A percentile compares a stretch with the other conserved stretches of the same genome.
Evolutionary conservation across 2,329 filamentous ascomycete species (phyloP).

Genomic region (Curvularia lunata): DNA sequence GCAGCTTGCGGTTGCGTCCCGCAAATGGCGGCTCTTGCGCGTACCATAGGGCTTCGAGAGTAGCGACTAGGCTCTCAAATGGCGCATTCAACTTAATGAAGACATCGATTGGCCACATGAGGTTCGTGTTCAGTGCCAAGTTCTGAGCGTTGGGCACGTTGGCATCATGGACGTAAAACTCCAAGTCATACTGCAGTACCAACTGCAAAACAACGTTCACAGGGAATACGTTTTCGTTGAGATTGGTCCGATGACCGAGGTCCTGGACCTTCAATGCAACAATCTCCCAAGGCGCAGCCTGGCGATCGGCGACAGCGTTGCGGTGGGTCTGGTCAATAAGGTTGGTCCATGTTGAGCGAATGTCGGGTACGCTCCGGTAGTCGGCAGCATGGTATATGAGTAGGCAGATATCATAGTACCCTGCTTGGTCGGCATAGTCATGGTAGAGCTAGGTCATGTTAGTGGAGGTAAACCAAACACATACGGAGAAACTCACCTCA

Average conservation of each 20-base stretch:
- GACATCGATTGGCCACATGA: conserved; percentile 68
- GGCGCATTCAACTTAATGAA: conserved; percentile 68
- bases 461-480: conserved; percentile 11
- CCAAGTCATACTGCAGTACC: conserved; percentile 51
- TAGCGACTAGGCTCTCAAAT: conserved; percentile 65
- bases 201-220: conserved; percentile 51
- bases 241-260: conserved; percentile 62
- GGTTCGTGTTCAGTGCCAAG: conserved; percentile 30
- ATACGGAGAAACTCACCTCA: conserved; percentile 63
- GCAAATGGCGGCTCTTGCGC: conserved; percentile 70
- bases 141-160: conserved; percentile 20
- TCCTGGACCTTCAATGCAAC: conserved; percentile 67
- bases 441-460: conserved; percentile 76
- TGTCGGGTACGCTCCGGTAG: conserved; percentile 85
- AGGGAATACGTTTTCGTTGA: conserved; percentile 63
- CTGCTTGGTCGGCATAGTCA: conserved; percentile 84
- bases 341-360: conserved; percentile 82
- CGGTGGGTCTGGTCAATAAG: conserved; percentile 72
- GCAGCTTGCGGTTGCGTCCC: conserved; percentile 59
- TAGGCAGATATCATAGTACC: conserved; percentile 92
- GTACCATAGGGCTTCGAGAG: conserved; percentile 71
- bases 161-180: conserved; percentile 56
- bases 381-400: conserved; percentile 92
- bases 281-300: conserved; percentile 70
- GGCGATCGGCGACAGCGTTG: conserved; percentile 55